Base-by-base conservation (phyloP, 768 basidiomycete species). In the Macrolepiota fuliginosa region DNA sequence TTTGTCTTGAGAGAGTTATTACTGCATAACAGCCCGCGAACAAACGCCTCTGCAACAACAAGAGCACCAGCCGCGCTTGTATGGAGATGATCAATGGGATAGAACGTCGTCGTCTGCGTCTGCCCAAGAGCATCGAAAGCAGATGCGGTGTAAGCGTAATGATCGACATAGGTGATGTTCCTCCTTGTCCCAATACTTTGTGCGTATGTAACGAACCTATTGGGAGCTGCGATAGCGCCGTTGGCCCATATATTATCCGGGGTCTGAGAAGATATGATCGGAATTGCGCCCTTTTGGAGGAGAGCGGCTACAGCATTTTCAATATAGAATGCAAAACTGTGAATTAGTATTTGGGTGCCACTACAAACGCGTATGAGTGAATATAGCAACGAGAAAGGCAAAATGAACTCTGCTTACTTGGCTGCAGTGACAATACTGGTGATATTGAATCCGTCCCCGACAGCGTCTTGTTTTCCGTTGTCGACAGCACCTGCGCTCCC, bases 231-330 rank as follows among this genome's bases (percentile, higher is more conserved):
- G 27, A 79, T 75, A 42, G 68, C 65, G 25, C 68, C 69, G 47
- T 74, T 73, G 2, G 67, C 56, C 79, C 79, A 83, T 25, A 74
- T 73, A 64, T 83, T 79, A 64, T 76, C 71, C 5, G 82, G 81
- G 4, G 82, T 83, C 62, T 79, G 79, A 6, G 80, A 77, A 17
- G 79, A 79, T 11, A 83, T 70, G 61, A 83, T 81, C 19, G 77
- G 74, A 32, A 74, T 79, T 36, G 76, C 80, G 12, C 82, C 81
- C 66, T 82, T 82, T 1, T 76, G 71, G 63, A 77, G 71, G 47
- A 81, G 65, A 13, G 75, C 63, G 47, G 70, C 75, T 52, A 78
- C 71, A 0, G 79, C 79, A 61, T 80, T 77, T 63, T 79, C 72
- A 54, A 81, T 74, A 62, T 81, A 82, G 66, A 68, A 81, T 22